Evolutionary conservation across 495 filamentous ascomycete species (phyloP).

Genomic region (Penicillium chermesinum): DNA sequence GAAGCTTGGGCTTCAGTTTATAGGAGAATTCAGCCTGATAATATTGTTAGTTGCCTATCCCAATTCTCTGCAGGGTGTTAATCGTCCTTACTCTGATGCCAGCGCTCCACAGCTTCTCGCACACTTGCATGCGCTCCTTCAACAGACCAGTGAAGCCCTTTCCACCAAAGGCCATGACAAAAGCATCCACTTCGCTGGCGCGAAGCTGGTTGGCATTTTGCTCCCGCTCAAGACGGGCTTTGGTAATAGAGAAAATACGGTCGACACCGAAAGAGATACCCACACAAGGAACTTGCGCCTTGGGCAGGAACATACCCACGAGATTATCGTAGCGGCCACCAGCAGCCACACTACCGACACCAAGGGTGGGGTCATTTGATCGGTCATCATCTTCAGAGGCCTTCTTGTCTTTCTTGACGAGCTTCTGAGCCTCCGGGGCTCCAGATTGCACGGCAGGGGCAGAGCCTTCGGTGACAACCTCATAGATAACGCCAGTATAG

Average conservation of each 20-base stretch:
- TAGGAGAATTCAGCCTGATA: conserved; percentile 66
- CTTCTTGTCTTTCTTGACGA: conserved; percentile 57
- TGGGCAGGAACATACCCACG: conserved; percentile 86
- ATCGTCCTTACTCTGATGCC: conserved; percentile 59
- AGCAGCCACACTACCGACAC: conserved; percentile 82
- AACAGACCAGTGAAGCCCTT: conserved; percentile 80
- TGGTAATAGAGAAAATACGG: conserved; percentile 87
- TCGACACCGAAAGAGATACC: conserved; percentile 95
- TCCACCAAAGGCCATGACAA: conserved; percentile 88
- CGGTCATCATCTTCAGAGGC: conserved; percentile 68
- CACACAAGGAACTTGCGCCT: conserved; percentile 82
- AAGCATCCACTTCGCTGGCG: conserved; percentile 76
- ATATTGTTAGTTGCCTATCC: conserved; percentile 7
- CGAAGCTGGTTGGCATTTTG: conserved; percentile 46
- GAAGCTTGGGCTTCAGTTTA: conserved; percentile 75
- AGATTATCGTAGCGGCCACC: conserved; percentile 92
- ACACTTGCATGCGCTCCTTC: conserved; percentile 73
- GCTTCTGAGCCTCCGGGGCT: conserved; percentile 43
- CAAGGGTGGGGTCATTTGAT: conserved; percentile 73
- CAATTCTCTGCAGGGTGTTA: background rate
- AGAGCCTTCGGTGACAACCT: conserved; percentile 81
- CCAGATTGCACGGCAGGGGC: conserved; percentile 50
- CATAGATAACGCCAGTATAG: conserved; percentile 92
- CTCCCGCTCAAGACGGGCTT: conserved; percentile 64
- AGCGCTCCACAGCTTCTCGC: conserved; percentile 67